Percentiles rank a stretch among this genome's conserved stretches.
Conservation (phyloP, 2,329 filamentous ascomycete species). For the Trichoderma koningiopsis region DNA sequence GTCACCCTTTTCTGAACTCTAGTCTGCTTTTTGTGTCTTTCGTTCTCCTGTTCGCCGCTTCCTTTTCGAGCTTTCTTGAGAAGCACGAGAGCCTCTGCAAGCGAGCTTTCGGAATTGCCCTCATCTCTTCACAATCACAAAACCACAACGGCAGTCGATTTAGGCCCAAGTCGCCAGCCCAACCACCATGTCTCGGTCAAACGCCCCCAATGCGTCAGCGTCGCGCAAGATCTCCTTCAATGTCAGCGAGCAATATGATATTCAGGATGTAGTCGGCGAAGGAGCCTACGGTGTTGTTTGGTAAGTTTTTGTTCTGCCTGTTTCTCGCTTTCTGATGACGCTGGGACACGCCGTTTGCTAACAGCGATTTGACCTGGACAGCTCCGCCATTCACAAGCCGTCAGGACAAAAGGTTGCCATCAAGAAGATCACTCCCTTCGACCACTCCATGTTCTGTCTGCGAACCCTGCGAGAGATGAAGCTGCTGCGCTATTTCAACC, state of each 20-base stretch:
- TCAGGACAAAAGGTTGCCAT: slow-evolving; percentile 98
- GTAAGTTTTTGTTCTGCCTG: slow-evolving; percentile 57
- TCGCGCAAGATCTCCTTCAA: slow-evolving; percentile 99
- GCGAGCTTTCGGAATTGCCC: background rate
- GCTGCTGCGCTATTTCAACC: slow-evolving; percentile 96
- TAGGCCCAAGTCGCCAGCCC: slow-evolving; percentile 3
- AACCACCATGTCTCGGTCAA: slow-evolving; percentile 56
- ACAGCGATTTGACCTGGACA: slow-evolving; percentile 41
- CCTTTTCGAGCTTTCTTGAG: background rate
- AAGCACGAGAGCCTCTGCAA: background rate
- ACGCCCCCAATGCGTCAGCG: slow-evolving; percentile 59
- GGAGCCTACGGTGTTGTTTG: slow-evolving; percentile 98
- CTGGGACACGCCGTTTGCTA: background rate
- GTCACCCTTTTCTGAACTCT: background rate
- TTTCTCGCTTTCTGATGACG: background rate
- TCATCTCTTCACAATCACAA: background rate
- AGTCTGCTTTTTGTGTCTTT: background rate
- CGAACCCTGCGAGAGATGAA: slow-evolving; percentile 99
- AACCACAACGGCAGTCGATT: background rate
- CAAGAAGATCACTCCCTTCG: slow-evolving; percentile 99
- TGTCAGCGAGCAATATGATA: slow-evolving; percentile 98
- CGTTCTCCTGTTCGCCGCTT: background rate
- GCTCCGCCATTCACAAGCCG: slow-evolving; percentile 96
- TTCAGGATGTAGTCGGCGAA: slow-evolving; percentile 98
- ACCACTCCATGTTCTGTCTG: slow-evolving; percentile 98